A percentile compares a stretch with the other conserved stretches of the same genome.
phyloP scores from a whole-genome alignment of 2,329 filamentous ascomycete species.

The Aspergillus uvarum region DNA sequence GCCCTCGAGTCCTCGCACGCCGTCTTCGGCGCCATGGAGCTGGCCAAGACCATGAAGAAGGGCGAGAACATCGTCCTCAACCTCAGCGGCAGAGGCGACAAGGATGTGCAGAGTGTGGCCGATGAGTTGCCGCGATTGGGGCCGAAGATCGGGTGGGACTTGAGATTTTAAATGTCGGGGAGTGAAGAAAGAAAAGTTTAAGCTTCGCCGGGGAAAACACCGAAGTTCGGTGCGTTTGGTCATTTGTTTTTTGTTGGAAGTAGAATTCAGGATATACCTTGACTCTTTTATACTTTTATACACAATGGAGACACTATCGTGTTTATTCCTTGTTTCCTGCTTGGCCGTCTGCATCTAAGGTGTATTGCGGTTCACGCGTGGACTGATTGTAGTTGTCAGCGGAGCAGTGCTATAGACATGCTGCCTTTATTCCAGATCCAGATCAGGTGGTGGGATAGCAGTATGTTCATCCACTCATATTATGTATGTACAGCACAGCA shows the following conservation, averaged over 20 bases:
- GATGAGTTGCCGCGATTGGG: constrained; percentile 88
- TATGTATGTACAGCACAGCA: too few relatives aligned
- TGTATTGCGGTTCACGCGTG: too few relatives aligned
- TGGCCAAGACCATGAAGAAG: constrained; percentile 89
- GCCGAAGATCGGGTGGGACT: constrained; percentile 76
- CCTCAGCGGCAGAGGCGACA: constrained; percentile 88
- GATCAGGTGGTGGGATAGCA: too few relatives aligned
- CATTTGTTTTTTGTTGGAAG: not conserved
- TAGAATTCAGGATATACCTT: not conserved
- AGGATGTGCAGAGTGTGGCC: constrained; percentile 97
- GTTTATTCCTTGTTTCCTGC: too few relatives aligned
- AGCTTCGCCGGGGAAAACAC: not conserved
- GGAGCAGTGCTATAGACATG: too few relatives aligned
- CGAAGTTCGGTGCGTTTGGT: not conserved
- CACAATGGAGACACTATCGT: not conserved
- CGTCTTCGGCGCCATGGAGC: constrained; percentile 80
- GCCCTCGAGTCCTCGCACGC: constrained; percentile 93
- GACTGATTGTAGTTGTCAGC: too few relatives aligned
- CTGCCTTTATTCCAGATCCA: too few relatives aligned
- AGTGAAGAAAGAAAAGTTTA: not conserved
- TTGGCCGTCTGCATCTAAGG: too few relatives aligned
- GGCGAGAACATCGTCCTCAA: constrained; percentile 91
- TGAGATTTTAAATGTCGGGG: constrained; percentile 50
- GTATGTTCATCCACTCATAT: too few relatives aligned
- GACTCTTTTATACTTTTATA: not conserved